Conservation (phyloP, 2,329 filamentous ascomycete species). For the Aureobasidium musti region DNA sequence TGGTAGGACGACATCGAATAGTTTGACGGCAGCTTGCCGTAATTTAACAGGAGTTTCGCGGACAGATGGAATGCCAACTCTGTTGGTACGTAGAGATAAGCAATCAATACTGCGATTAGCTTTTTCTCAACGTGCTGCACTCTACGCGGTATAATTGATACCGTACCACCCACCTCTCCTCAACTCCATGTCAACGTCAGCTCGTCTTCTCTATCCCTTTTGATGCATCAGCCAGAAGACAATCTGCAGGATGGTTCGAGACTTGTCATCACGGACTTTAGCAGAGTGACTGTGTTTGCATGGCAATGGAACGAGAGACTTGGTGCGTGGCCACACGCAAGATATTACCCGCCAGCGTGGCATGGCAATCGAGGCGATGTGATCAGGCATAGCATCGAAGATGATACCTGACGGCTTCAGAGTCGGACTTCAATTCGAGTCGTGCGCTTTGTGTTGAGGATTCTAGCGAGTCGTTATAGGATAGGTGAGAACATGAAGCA, state of each 20-base stretch:
- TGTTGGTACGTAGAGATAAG: slow-evolving; percentile 9
- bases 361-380: background rate
- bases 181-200: background rate
- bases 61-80: background rate
- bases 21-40: background rate
- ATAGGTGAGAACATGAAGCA: background rate
- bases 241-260: background rate
- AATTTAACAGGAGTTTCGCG: background rate
- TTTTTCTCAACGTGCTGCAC: background rate
- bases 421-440: no score
- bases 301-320: background rate
- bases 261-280: no score
- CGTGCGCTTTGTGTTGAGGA: background rate
- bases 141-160: background rate
- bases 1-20: background rate
- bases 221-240: no score
- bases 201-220: background rate
- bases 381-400: no score
- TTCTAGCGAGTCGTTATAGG: background rate
- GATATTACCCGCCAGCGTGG: background rate
- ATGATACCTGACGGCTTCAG: no score
- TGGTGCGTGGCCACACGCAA: background rate
- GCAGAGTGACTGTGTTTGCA: no score
- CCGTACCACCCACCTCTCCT: background rate
- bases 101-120: slow-evolving; percentile 3